Evolutionary conservation across 768 basidiomycete species (phyloP), one percentile per base, ranked within the genome.

Genomic region (Piloderma croceum): DNA sequence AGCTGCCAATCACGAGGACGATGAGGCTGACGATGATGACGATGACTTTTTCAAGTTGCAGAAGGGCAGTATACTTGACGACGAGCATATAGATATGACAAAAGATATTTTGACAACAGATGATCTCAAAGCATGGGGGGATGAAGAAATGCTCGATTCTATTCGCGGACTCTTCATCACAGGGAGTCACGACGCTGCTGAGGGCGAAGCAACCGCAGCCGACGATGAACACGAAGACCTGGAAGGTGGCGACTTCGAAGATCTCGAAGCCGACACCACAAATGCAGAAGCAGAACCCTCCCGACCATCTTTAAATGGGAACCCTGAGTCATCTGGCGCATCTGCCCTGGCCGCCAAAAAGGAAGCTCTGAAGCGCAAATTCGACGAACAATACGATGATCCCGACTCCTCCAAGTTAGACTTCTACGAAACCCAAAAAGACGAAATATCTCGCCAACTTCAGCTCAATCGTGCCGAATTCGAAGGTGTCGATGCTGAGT

Each of bases 341-440:
- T 67, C 68, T 22, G 69, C 74, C 2, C 79, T 97, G 24, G 78
- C 84, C 7, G 73, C 76, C 22, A 97, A 94, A 67, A 97, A 97
- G 66, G 90, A 88, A 51, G 78, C 74, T 2, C 74, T 97, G 44
- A 96, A 96, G 63, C 80, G 82, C 49, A 93, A 94, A 60, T 99
- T 99, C 57, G 90, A 99, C 62, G 89, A 90, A 52, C 86, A 94
- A 62, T 97, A 97, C 61, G 91, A 96, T 58, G 90, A 92, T 49
- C 85, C 87, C 3, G 83, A 87, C 32, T 71, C 74, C 40, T 64
- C 79, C 41, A 84, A 87, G 52, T 63, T 79, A 58, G 89, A 91
- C 54, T 96, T 96, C 54, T 99, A 96, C 67, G 78, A 83, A 36
- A 79, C 84, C 56, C 82, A 86, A 60, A 99, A 97, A 65, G 88